Percentiles rank a stretch among this genome's conserved stretches.
Conservation (phyloP, 2,329 filamentous ascomycete genomes). For the Kalaharituber pfeilii region DNA sequence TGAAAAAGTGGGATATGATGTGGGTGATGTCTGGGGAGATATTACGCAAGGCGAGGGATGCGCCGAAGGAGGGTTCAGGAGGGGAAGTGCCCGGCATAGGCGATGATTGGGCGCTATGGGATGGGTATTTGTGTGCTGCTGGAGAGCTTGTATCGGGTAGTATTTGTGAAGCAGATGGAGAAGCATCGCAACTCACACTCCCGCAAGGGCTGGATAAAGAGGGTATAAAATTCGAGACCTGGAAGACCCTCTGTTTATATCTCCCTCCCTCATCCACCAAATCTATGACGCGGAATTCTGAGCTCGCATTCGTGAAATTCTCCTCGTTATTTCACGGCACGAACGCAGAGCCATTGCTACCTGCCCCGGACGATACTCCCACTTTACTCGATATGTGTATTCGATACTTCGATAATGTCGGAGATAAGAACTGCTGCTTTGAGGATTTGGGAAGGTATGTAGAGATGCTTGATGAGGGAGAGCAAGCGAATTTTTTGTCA, state of each 20-base stretch:
- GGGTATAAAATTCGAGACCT: constrained; percentile 10
- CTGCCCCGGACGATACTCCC: constrained; percentile 18
- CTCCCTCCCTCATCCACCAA: not conserved
- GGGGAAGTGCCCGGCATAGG: constrained; percentile 6
- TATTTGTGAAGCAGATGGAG: not conserved
- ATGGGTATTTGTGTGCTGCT: constrained; percentile 20
- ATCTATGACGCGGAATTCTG: constrained; percentile 17
- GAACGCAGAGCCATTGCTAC: constrained; percentile 11
- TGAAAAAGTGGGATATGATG: constrained; percentile 15
- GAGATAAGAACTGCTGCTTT: constrained; percentile 22
- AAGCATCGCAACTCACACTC: no score
- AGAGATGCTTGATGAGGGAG: constrained; percentile 17
- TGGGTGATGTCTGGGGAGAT: constrained; percentile 17
- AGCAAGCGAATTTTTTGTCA: constrained; percentile 16
- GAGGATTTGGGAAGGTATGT: constrained; percentile 22
- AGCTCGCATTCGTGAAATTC: constrained; percentile 21
- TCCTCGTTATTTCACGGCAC: constrained; percentile 18
- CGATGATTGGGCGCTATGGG: constrained; percentile 24
- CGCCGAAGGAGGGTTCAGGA: constrained; percentile 2
- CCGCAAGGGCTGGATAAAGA: constrained; percentile 11
- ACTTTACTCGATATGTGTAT: constrained; percentile 19
- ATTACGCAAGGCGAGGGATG: constrained; percentile 5
- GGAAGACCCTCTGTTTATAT: constrained; percentile 4
- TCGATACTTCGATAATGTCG: constrained; percentile 20
- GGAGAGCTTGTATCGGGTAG: constrained; percentile 14